Evolutionary conservation across 805 yeast genomes (phyloP), one percentile per base, ranked within the genome.

Genomic region (Henningerozyma blattae): DNA sequence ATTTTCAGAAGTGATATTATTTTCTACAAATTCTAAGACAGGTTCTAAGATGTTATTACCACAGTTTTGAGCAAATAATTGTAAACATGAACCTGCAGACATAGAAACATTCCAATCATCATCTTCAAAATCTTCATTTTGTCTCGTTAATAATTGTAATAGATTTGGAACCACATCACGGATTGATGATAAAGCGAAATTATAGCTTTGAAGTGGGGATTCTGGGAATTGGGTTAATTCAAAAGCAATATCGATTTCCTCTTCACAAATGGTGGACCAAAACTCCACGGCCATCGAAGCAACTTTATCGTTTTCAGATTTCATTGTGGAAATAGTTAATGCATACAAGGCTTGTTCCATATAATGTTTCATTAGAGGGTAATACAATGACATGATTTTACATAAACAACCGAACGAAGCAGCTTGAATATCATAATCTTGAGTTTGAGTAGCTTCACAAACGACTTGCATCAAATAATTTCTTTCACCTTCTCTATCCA

Each of bases 211-310:
- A 30, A 73, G 59, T 14, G 62, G 60, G 32, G 68, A 66, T 35
- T 67, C 68, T 30, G 72, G 73, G 46, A 55, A 66, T 45, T 79
- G 86, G 31, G 75, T 77, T 43, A 72, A 65, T 52, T 77, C 83
- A 38, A 72, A 58, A 14, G 80, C 73, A 39, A 83, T 75, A 42
- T 84, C 95, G 42, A 82, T 68, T 59, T 91, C 98, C 53, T 81
- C 95, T 63, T 91, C 98, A 64, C 97, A 87, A n/a, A 91, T 91
- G n/a, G 98, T 85, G 39, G 89, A 77, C 98, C 98, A 91, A 57
- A 91, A 89, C 62, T 91, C 98, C 37, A 91, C 91, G 20, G 98
- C 96, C 96, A 89, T 87, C 54, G 96, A 85, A 1, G 95, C 80
- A 20, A 91, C 97, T 47, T 73, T 73, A 60, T 84, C 80, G 22